Percentiles rank a stretch among this genome's conserved stretches.
phyloP scores from a whole-genome alignment of 139 green algal genomes.

The Chlorella sp. region DNA sequence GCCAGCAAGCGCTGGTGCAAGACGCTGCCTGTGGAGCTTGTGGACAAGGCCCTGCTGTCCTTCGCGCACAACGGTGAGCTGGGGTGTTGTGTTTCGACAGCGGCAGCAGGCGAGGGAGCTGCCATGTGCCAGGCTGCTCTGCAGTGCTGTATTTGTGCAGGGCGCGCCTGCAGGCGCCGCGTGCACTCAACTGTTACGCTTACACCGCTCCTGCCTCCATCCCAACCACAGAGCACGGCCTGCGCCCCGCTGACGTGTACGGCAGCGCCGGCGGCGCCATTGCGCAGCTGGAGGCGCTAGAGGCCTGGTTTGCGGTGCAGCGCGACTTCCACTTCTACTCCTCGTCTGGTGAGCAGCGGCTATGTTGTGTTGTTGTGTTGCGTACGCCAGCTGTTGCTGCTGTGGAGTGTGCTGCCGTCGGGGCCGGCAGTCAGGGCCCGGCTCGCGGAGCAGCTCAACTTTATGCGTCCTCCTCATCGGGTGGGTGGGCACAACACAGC shows the following conservation, averaged over 20 bases:
- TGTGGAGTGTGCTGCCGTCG: not conserved
- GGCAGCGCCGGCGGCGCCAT: conserved; percentile 60
- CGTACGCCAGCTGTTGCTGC: too few species aligned
- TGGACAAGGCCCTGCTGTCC: conserved; percentile 67
- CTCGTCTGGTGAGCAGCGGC: conserved; percentile 31
- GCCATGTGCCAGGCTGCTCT: too few species aligned
- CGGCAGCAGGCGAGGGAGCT: too few species aligned
- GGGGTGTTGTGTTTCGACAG: too few species aligned
- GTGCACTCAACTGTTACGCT: too few species aligned
- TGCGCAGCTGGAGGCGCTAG: conserved; percentile 68
- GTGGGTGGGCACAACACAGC: too few species aligned
- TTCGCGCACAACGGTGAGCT: conserved; percentile 81
- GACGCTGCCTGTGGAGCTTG: conserved; percentile 60
- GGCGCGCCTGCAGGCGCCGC: too few species aligned
- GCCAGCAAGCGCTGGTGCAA: conserved; percentile 83
- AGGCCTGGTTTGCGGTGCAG: conserved; percentile 76
- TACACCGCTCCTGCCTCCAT: too few species aligned
- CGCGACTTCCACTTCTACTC: conserved; percentile 82
- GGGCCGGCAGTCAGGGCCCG: not conserved
- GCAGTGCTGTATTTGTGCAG: too few species aligned
- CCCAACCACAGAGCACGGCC: conserved; percentile 39
- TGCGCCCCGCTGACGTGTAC: conserved; percentile 66
- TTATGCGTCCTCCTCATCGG: too few species aligned
- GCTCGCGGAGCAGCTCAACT: too few species aligned
- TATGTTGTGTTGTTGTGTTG: too few species aligned